Conservation (phyloP, 139 green algal genomes). For the Micractinium sp. region DNA sequence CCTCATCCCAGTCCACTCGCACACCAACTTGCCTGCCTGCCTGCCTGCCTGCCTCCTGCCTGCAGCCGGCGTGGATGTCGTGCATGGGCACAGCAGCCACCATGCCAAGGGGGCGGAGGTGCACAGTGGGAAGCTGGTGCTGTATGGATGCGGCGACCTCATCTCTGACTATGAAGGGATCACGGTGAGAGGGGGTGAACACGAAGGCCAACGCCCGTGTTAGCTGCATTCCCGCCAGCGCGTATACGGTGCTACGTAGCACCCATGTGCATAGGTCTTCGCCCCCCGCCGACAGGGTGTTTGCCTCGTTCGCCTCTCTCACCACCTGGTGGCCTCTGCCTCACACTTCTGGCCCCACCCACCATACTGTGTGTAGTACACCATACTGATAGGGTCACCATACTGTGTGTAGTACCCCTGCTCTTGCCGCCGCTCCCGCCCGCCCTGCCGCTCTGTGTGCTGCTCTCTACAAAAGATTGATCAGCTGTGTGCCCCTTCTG, state of each 20-base stretch:
- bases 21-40: background rate
- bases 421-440: background rate
- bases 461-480: background rate
- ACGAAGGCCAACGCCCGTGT: too few relatives aligned
- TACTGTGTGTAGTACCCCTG: too few relatives aligned
- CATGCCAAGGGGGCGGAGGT: slow-evolving; percentile 32
- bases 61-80: slow-evolving; percentile 26
- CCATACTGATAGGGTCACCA: too few relatives aligned
- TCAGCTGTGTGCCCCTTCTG: background rate
- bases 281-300: too few relatives aligned
- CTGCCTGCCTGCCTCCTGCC: background rate
- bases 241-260: too few relatives aligned
- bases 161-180: slow-evolving; percentile 37
- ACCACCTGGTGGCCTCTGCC: too few relatives aligned
- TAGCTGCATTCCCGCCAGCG: too few relatives aligned
- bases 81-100: slow-evolving; percentile 35
- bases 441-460: background rate
- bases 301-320: too few relatives aligned
- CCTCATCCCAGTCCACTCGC: background rate
- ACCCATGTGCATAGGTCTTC: background rate
- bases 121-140: slow-evolving; percentile 21
- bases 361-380: too few relatives aligned
- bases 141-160: slow-evolving; percentile 34
- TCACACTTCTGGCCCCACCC: too few relatives aligned
- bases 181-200: background rate